Evolutionary conservation across 345 rosid genomes (phyloP), one percentile per base, ranked within the genome.

Genomic region (Rhodamnia argentea): DNA sequence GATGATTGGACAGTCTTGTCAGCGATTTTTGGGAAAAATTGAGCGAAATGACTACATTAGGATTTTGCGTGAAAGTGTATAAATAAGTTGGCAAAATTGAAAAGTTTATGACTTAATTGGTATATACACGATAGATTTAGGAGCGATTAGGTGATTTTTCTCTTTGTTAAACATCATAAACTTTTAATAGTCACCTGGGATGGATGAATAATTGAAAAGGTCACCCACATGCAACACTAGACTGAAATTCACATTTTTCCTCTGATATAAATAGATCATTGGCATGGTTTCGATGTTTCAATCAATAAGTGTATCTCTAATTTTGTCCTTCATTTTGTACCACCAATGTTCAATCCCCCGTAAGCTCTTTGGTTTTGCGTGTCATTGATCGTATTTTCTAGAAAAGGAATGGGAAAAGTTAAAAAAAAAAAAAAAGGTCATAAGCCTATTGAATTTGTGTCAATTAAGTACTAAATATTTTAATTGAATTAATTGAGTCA

Each of bases 21-120:
- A n/a, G 1, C 9, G 13, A 59, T 59, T n/a, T 15, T 15, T 0
- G 0, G 13, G 0, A 0, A 0, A n/a, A 59, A 59, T 59, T 59
- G 0, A n/a, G 3, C 1, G 16, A 0, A 59, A 59, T 5, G 32
- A n/a, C 32, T 5, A 59, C 27, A n/a, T n/a, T n/a, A 3, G 7
- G 16, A 59, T n/a, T 59, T 3, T 16, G 10, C 1, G 0, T 8
- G 5, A 59, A 59, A 58, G 64, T 6, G 7, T 54, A 8, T 12
- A 3, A 60, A 0, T 60, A 13, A 27, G 27, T 60, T 60, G 37
- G 6, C 4, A 60, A 60, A 62, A 62, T 6, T 62, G 0, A 62
- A 27, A 27, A 62, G 1, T 27, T 27, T 27, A 4, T 0, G 7
- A 62, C 1, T 16, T 0, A 62, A 62, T 62, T 62, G 20, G 6